Base-by-base conservation (phyloP, 2,329 filamentous ascomycete species). In the Ascochyta koolunga region DNA sequence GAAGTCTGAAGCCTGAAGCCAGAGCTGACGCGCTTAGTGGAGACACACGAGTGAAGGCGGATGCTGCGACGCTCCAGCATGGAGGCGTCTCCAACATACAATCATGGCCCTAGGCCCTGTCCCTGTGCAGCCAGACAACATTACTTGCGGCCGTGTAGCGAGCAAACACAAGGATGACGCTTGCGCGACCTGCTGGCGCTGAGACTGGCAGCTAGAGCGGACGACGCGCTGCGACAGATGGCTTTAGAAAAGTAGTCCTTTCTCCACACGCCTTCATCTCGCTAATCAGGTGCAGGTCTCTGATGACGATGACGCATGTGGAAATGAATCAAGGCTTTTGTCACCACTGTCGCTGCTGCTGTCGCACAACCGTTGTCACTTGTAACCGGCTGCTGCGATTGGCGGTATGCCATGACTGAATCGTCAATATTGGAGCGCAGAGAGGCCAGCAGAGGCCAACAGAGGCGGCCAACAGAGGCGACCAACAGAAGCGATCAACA, bases 221-320 rank as follows among this genome's bases (percentile, higher is more conserved):
- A 10, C 51, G 59, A 52, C 48, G 58, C 62, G 51, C 41, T 54
- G 51, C 40, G 51, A 54, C 51, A 54, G 29, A 54, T 54, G 45
- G 51, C 51, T 44, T 39, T 31, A 27, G 35, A 40, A 54, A 50
- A 54, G 40, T 40, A 65, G 63, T 66, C 69, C 69, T 68, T 70
- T 69, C 68, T 73, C 69, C 70, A 71, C 70, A 70, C 46, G 59
- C 56, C 59, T 65, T 74, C 70, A 74, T 74, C 61, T 74, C 72
- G 72, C 70, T 73, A 71, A 66, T 46, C 37, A 36, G 58, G 61
- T 56, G 63, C 54, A 59, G 44, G n/a, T n/a, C n/a, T n/a, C n/a
- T n/a, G n/a, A n/a, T n/a, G n/a, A n/a, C n/a, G n/a, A 27, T 27
- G 24, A 27, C 24, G 24, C 24, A 9, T 27, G 24, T 27, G 24